Percentiles rank a stretch among this genome's conserved stretches.
These are phyloP conservation scores for Microascus cirrosus DNA, from an alignment of 2,329 filamentous ascomycete genomes.

Conservation along the genomic window DNA sequence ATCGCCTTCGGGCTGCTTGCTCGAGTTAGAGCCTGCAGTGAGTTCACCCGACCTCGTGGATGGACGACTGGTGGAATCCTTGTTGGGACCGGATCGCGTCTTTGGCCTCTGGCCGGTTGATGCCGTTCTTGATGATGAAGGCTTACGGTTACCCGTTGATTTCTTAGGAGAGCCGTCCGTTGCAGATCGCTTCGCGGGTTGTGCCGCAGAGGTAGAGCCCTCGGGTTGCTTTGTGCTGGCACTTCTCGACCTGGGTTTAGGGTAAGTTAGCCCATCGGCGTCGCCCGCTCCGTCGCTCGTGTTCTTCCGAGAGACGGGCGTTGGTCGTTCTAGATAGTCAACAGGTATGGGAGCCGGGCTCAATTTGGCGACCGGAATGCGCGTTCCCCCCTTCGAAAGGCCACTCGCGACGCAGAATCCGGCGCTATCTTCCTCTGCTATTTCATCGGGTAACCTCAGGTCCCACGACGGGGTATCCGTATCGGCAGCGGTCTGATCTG, in stretches of 20 bases:
- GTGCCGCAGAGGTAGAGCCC: neutral
- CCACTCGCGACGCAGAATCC: constrained; percentile 40
- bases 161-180: constrained; percentile 48
- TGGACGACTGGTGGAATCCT: constrained; percentile 42
- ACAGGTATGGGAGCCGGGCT: constrained; percentile 67
- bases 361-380: constrained; percentile 75
- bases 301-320: constrained; percentile 43
- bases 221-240: constrained; percentile 52
- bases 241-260: constrained; percentile 59
- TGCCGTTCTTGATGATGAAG: constrained; percentile 5
- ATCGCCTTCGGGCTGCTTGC: constrained; percentile 75
- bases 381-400: constrained; percentile 54
- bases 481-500: constrained; percentile 25
- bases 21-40: constrained; percentile 14
- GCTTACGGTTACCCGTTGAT: constrained; percentile 12
- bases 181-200: constrained; percentile 24
- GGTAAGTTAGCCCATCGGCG: constrained; percentile 46
- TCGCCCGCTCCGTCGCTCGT: constrained; percentile 35
- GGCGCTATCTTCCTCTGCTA: constrained; percentile 46
- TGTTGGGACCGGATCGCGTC: constrained; percentile 47
- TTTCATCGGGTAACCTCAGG: constrained; percentile 66
- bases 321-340: constrained; percentile 64
- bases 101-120: constrained; percentile 41
- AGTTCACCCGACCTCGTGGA: constrained; percentile 51
- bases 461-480: constrained; percentile 50